Conservation (phyloP, 371 early-diverging fungal genomes). For the Mucor velutinosus region DNA sequence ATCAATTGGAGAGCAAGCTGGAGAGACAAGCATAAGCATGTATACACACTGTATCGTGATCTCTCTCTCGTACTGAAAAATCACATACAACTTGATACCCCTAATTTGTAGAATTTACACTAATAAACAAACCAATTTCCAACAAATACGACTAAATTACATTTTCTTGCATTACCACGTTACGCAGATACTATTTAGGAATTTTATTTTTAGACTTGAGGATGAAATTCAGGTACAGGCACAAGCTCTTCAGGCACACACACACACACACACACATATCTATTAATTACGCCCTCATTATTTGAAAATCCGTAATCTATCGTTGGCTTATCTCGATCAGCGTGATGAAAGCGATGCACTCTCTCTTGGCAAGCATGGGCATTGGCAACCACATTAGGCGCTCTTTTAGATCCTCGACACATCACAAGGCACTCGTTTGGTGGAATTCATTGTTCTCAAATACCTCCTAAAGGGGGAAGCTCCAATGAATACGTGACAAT, state of each 20-base stretch:
- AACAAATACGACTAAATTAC: constrained; percentile 11
- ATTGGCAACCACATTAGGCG: no score
- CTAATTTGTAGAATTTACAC: not conserved
- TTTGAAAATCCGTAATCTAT: not conserved
- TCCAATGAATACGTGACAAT: not conserved
- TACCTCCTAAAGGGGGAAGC: not conserved
- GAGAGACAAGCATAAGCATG: constrained; percentile 10
- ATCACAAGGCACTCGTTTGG: no score
- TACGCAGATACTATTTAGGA: constrained; percentile 2
- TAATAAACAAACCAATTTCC: not conserved
- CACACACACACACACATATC: no score
- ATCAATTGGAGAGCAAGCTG: constrained; percentile 38
- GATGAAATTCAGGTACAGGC: not conserved
- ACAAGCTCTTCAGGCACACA: not conserved
- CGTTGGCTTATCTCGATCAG: not conserved
- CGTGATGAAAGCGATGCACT: no score
- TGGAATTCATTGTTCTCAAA: not conserved
- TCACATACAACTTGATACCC: not conserved
- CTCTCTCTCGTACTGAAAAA: no score
- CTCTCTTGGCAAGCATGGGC: no score
- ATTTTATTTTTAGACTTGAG: not conserved
- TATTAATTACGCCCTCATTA: not conserved
- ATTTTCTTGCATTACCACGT: constrained; percentile 6
- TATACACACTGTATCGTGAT: not conserved
- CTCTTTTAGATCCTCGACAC: no score